A percentile compares a stretch with the other conserved stretches of the same genome.
phyloP scores from a whole-genome alignment of 2,329 filamentous ascomycete genomes.

The Calonectria pseudoreteaudii region DNA sequence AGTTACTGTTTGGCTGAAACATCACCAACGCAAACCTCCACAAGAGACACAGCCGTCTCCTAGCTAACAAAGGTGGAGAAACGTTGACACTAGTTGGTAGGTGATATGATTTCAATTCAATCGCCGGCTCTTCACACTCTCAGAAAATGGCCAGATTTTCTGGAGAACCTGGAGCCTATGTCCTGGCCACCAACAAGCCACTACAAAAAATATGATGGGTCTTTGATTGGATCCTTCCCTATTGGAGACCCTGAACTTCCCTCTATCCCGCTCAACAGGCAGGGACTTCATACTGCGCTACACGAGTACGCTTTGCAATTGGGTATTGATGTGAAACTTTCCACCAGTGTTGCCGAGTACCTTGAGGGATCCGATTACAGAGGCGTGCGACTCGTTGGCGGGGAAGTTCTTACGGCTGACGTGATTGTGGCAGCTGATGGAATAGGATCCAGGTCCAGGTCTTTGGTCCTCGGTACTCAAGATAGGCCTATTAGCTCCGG shows the following conservation, averaged over 20 bases:
- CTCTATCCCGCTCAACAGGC: background rate
- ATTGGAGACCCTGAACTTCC: background rate
- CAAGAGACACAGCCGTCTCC: too few relatives aligned
- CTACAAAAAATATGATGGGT: background rate
- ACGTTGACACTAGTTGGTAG: background rate
- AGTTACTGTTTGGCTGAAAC: background rate
- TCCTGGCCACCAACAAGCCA: background rate
- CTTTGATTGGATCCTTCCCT: background rate
- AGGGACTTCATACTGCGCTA: background rate
- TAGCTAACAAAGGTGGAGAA: background rate
- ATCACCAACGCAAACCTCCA: too few relatives aligned
- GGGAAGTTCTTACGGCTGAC: background rate
- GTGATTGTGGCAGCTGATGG: background rate
- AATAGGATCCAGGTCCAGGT: background rate
- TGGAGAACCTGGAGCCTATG: background rate
- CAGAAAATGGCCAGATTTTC: background rate
- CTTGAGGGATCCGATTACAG: background rate
- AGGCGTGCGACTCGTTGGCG: background rate
- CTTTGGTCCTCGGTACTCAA: background rate
- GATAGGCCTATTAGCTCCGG: background rate
- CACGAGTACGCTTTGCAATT: background rate
- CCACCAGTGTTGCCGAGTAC: background rate
- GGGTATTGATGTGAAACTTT: background rate
- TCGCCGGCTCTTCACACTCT: background rate
- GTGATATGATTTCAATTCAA: background rate